A percentile compares a stretch with the other conserved stretches of the same genome.
These are phyloP conservation scores for Sanghuangporus sanghuang DNA, from an alignment of 1,284 basidiomycete genomes.

Conservation along the genomic window DNA sequence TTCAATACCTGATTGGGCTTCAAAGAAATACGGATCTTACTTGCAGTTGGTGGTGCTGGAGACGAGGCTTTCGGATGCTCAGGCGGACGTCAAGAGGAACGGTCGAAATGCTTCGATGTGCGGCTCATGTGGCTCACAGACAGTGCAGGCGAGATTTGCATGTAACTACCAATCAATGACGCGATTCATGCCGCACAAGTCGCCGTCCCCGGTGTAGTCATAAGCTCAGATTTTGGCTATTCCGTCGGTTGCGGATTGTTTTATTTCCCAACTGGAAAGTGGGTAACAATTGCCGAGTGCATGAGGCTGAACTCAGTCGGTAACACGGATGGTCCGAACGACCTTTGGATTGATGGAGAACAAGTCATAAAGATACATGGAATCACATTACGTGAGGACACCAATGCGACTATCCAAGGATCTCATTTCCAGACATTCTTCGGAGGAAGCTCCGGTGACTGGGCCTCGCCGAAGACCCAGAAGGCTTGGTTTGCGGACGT, in stretches of 20 bases:
- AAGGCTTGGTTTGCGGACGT: slow-evolving; percentile 37
- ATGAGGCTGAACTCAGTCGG: slow-evolving; percentile 36
- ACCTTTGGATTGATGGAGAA: slow-evolving; percentile 25
- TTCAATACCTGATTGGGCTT: not conserved
- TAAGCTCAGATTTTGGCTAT: slow-evolving; percentile 25
- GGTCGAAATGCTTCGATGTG: slow-evolving; percentile 19
- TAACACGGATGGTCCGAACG: slow-evolving; percentile 21
- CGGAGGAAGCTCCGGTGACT: slow-evolving; percentile 29
- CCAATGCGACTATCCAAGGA: slow-evolving; percentile 22
- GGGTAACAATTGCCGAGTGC: slow-evolving; percentile 34
- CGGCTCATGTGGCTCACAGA: slow-evolving; percentile 26
- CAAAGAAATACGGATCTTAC: too few relatives aligned
- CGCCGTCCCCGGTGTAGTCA: slow-evolving; percentile 22
- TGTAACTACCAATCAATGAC: slow-evolving; percentile 41
- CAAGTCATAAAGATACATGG: slow-evolving; percentile 21
- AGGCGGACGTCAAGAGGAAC: slow-evolving; percentile 41
- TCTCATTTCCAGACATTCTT: slow-evolving; percentile 37
- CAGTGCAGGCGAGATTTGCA: slow-evolving; percentile 53
- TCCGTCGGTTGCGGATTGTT: slow-evolving; percentile 25
- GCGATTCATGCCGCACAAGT: slow-evolving; percentile 6
- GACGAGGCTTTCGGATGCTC: slow-evolving; percentile 42
- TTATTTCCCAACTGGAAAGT: slow-evolving; percentile 25
- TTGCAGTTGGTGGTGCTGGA: slow-evolving; percentile 46
- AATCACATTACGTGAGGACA: slow-evolving; percentile 21
- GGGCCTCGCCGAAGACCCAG: slow-evolving; percentile 35